These are phyloP conservation scores for Porogramme epimiltina DNA, from an alignment of 1,284 basidiomycete genomes.

Conservation along the genomic window DNA sequence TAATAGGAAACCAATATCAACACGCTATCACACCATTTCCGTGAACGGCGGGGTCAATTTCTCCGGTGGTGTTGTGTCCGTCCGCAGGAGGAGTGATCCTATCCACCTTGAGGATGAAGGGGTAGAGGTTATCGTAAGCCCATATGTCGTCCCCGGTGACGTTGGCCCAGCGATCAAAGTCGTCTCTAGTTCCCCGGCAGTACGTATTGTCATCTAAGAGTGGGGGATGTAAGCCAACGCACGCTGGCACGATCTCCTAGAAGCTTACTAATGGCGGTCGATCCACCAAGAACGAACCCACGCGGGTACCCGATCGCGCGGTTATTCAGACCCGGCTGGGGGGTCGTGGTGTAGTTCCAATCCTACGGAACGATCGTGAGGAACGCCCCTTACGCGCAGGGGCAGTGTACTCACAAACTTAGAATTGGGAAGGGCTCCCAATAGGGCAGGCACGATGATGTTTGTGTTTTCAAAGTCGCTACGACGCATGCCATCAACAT, in stretches of 20 bases:
- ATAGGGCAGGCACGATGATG: constrained; percentile 3
- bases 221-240: constrained; percentile 4
- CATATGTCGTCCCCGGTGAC: neutral
- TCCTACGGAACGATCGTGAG: neutral
- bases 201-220: neutral
- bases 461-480: constrained; percentile 8
- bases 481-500: no score
- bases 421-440: constrained; percentile 1
- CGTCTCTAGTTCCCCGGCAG: neutral
- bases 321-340: constrained; percentile 1
- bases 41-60: neutral
- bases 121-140: neutral
- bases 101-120: neutral
- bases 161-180: neutral
- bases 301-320: constrained; percentile 1
- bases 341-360: constrained; percentile 8
- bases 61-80: neutral
- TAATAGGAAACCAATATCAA: constrained; percentile 6
- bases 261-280: constrained; percentile 4
- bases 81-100: neutral
- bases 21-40: neutral
- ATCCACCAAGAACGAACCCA: constrained; percentile 4
- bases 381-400: no score
- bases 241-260: neutral
- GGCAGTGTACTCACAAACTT: neutral